Percentiles rank a stretch among this genome's conserved stretches.
Conservation (phyloP, 2,329 filamentous ascomycete species). For the Ceratocystis diversiconidia region DNA sequence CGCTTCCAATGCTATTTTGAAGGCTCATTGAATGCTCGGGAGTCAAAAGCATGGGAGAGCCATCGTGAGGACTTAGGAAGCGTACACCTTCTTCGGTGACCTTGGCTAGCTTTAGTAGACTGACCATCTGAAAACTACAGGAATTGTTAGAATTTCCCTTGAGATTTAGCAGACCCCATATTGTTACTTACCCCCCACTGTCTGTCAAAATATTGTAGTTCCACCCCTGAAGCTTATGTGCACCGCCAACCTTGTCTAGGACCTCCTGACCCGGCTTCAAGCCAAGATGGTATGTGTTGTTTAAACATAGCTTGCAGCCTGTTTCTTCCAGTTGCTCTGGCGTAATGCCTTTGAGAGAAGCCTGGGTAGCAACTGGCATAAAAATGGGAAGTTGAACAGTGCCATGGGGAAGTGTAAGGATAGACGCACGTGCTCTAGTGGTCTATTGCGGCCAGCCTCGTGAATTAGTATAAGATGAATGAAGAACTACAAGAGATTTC, state of each 20-base stretch:
- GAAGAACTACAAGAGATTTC: not conserved
- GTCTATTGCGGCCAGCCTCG: slow-evolving; percentile 41
- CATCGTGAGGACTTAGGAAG: slow-evolving; percentile 93
- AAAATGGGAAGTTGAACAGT: slow-evolving; percentile 82
- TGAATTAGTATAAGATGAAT: not conserved
- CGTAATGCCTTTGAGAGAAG: slow-evolving; percentile 85
- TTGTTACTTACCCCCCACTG: slow-evolving; percentile 45
- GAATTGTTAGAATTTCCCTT: slow-evolving; percentile 3
- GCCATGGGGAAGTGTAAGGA: slow-evolving; percentile 79
- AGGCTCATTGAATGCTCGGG: slow-evolving; percentile 93
- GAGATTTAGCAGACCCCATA: not conserved
- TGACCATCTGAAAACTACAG: slow-evolving; percentile 93
- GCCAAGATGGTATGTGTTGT: slow-evolving; percentile 96
- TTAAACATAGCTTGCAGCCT: slow-evolving; percentile 78
- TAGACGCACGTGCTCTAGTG: slow-evolving; percentile 83
- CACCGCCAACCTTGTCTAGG: slow-evolving; percentile 74
- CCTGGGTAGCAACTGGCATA: slow-evolving; percentile 97
- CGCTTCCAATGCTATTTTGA: slow-evolving; percentile 92
- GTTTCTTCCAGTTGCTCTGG: slow-evolving; percentile 84
- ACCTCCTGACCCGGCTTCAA: slow-evolving; percentile 87
- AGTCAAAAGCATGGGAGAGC: slow-evolving; percentile 87
- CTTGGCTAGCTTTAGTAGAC: slow-evolving; percentile 77
- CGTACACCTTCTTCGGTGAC: slow-evolving; percentile 92
- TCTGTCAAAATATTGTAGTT: slow-evolving; percentile 85
- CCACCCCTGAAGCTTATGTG: slow-evolving; percentile 92